A percentile compares a stretch with the other conserved stretches of the same genome.
Evolutionary conservation across 495 filamentous ascomycete species (phyloP).

Genomic region (Penicillium roqueforti): DNA sequence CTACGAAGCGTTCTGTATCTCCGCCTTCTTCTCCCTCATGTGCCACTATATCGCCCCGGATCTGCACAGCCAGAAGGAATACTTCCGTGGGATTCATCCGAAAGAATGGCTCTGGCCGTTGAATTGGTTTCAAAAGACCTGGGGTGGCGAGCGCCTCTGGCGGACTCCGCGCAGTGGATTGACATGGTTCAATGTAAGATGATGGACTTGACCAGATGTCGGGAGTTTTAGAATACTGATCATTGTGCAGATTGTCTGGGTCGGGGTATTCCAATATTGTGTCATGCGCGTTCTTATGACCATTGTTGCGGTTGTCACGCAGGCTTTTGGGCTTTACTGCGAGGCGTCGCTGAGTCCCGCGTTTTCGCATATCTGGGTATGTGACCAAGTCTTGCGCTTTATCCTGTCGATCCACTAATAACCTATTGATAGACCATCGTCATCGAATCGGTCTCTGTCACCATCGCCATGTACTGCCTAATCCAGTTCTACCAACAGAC

Average conservation of each 20-base stretch:
- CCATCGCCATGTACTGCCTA: conserved; percentile 87
- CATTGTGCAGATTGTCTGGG: conserved; percentile 66
- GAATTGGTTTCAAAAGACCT: conserved; percentile 58
- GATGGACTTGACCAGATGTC: not conserved
- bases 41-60: conserved; percentile 79
- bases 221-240: conserved; percentile 3
- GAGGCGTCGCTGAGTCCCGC: conserved; percentile 69
- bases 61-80: conserved; percentile 82
- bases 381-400: conserved; percentile 45
- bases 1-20: conserved; percentile 90
- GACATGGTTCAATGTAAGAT: conserved; percentile 82
- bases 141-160: conserved; percentile 60
- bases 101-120: conserved; percentile 75
- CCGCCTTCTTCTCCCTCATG: conserved; percentile 84
- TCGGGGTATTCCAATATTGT: conserved; percentile 86
- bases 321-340: conserved; percentile 69
- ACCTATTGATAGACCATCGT: conserved; percentile 49
- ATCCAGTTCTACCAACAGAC: conserved; percentile 88
- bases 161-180: conserved; percentile 75
- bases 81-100: conserved; percentile 67
- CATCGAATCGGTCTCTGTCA: conserved; percentile 68
- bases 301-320: conserved; percentile 68
- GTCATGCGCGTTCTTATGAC: conserved; percentile 83
- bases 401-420: conserved; percentile 26
- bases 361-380: conserved; percentile 83